Evolutionary conservation across 2,329 filamentous ascomycete species (phyloP).

Genomic region (Penicillium polonicum): DNA sequence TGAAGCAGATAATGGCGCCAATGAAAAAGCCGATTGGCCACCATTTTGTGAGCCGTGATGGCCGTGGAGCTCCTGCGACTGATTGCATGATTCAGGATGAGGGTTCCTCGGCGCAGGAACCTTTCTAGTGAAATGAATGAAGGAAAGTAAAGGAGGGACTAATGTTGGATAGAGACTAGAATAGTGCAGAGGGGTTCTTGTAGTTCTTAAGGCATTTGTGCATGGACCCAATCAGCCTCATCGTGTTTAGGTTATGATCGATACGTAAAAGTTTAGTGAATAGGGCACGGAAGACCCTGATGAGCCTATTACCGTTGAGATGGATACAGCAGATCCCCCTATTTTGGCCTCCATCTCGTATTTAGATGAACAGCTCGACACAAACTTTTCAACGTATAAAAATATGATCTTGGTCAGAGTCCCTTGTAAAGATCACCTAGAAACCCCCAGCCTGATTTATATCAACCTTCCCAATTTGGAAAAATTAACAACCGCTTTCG

Average conservation of each 20-base stretch:
- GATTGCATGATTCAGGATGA: background rate
- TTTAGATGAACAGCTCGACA: background rate
- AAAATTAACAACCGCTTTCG: background rate
- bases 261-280: background rate
- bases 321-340: background rate
- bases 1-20: conserved; percentile 17
- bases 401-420: background rate
- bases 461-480: background rate
- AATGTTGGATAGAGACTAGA: background rate
- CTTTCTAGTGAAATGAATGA: background rate
- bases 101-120: too few species aligned
- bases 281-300: background rate
- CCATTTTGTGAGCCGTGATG: conserved; percentile 11
- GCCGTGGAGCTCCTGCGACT: background rate
- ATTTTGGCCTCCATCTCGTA: conserved; percentile 9
- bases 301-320: background rate
- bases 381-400: background rate
- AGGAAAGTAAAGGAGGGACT: background rate
- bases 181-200: background rate
- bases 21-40: conserved; percentile 22
- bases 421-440: background rate
- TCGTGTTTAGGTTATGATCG: background rate
- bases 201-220: background rate
- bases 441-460: background rate
- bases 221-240: background rate